phyloP scores from a whole-genome alignment of 2,329 filamentous ascomycete genomes.

The Cladosporium sphaerospermum region DNA sequence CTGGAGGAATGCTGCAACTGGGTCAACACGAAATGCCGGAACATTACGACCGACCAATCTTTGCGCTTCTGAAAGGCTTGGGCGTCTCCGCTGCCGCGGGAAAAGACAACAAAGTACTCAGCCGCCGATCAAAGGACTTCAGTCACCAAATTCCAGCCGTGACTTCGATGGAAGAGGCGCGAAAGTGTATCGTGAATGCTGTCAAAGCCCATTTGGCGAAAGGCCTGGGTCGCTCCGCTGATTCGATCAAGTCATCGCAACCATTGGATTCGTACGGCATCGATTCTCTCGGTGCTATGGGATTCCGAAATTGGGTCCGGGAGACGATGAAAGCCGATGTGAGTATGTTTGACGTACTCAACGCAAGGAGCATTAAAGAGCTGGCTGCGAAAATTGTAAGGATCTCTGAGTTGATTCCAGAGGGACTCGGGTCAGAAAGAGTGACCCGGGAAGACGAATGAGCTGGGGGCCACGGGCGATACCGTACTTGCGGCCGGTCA shows the following conservation, averaged over 20 bases:
- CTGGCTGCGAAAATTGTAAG: background rate
- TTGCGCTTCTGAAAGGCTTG: background rate
- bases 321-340: conserved; percentile 4
- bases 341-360: conserved; percentile 1
- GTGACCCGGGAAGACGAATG: no score
- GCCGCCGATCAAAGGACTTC: background rate
- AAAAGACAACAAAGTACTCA: background rate
- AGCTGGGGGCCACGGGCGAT: no score
- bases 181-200: background rate
- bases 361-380: background rate
- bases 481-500: no score
- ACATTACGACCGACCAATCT: background rate
- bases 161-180: background rate
- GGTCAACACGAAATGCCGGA: background rate
- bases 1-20: background rate
- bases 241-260: conserved; percentile 5
- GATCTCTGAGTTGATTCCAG: no score
- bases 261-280: conserved; percentile 17
- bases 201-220: background rate
- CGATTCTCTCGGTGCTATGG: conserved; percentile 33
- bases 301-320: conserved; percentile 12
- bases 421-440: no score
- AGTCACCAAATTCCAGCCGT: background rate
- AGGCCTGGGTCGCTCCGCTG: background rate
- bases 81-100: background rate